Conservation (phyloP, 331 rosid genomes). For the Rhamnella rubrinervis region DNA sequence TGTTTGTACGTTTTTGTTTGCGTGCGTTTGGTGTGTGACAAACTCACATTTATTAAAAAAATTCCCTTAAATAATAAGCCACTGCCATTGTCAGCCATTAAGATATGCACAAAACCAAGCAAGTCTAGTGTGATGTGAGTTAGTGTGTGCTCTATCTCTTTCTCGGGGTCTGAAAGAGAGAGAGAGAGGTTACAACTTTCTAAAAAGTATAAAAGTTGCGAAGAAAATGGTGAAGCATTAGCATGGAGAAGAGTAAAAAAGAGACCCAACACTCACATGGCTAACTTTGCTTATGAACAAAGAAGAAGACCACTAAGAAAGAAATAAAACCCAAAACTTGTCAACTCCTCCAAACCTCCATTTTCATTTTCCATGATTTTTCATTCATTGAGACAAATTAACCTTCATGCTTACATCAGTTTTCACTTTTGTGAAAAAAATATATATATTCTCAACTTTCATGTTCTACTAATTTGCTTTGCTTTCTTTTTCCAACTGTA, state of each 20-base stretch:
- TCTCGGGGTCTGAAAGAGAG: background rate
- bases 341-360: background rate
- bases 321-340: constrained; percentile 10
- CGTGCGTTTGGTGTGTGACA: background rate
- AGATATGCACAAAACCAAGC: constrained; percentile 30
- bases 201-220: constrained; percentile 49
- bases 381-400: constrained; percentile 34
- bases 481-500: constrained; percentile 39
- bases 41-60: background rate
- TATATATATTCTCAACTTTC: constrained; percentile 33
- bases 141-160: background rate
- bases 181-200: constrained; percentile 34
- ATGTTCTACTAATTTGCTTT: constrained; percentile 42
- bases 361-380: constrained; percentile 9
- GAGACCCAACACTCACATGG: constrained; percentile 55
- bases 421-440: constrained; percentile 35
- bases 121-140: constrained; percentile 9
- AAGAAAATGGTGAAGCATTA: constrained; percentile 42
- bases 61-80: constrained; percentile 14
- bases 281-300: background rate
- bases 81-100: constrained; percentile 38
- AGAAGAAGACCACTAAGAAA: constrained; percentile 21
- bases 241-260: constrained; percentile 37
- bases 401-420: constrained; percentile 42
- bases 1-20: background rate